Percentiles rank a stretch among this genome's conserved stretches.
These are phyloP conservation scores for Boletus insuetus DNA, from an alignment of 768 basidiomycete species.

Conservation along the genomic window DNA sequence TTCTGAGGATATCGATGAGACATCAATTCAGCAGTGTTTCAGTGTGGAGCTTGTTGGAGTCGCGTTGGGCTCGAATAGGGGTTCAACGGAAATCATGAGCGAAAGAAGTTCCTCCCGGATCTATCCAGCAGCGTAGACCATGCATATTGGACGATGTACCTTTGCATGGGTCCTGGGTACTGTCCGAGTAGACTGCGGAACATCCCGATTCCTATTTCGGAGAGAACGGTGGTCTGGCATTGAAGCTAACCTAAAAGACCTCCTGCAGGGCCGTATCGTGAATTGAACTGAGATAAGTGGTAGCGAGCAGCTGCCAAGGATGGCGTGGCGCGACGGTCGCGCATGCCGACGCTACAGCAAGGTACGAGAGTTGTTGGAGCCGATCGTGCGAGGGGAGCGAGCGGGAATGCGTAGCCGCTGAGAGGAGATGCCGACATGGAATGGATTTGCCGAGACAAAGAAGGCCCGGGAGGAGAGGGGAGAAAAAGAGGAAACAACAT, in stretches of 20 bases:
- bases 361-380: background rate
- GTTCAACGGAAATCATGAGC: background rate
- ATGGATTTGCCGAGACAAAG: conserved; percentile 3
- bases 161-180: background rate
- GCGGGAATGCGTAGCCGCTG: conserved; percentile 12
- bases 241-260: background rate
- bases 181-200: background rate
- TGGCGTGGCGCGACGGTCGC: background rate
- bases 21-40: background rate
- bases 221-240: background rate
- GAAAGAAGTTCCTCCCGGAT: background rate
- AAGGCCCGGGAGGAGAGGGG: conserved; percentile 9
- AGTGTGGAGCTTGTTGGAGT: background rate
- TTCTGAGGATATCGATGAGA: background rate
- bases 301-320: background rate
- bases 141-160: background rate
- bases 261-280: background rate
- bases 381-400: conserved; percentile 3
- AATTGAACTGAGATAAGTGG: background rate
- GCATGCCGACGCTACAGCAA: conserved; percentile 4
- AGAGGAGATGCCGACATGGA: conserved; percentile 6
- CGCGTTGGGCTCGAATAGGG: too few relatives aligned
- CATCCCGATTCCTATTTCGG: background rate
- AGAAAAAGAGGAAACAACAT: conserved; percentile 20
- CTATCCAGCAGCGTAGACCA: too few relatives aligned